phyloP scores from a whole-genome alignment of 495 filamentous ascomycete species.

The Tuber umbilicatum region DNA sequence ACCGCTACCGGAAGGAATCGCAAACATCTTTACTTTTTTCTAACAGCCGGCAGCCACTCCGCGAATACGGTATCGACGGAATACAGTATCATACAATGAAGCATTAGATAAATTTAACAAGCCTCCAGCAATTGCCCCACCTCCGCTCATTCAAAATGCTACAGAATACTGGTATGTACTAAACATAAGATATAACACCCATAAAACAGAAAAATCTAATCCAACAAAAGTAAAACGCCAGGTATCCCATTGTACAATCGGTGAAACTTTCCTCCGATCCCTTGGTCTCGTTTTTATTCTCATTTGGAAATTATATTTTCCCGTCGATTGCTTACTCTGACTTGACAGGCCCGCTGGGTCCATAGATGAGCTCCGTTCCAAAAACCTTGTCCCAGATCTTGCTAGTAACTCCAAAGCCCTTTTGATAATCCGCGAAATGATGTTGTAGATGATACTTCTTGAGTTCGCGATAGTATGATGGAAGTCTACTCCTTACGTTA shows the following conservation, averaged over 20 bases:
- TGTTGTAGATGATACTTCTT: conserved; percentile 97
- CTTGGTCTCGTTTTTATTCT: not conserved
- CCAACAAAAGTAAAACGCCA: not conserved
- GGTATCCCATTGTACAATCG: not conserved
- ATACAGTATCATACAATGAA: not conserved
- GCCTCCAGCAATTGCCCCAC: not conserved
- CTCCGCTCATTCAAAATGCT: not conserved
- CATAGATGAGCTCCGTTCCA: conserved; percentile 64
- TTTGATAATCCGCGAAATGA: conserved; percentile 93
- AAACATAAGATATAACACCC: not conserved
- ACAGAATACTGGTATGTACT: not conserved
- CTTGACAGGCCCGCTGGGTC: conserved; percentile 50
- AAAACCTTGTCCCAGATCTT: conserved; percentile 94
- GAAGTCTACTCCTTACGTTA: conserved; percentile 51
- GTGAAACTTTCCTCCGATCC: not conserved
- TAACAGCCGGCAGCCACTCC: not conserved
- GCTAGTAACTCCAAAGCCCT: conserved; percentile 98
- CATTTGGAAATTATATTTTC: not conserved
- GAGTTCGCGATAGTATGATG: conserved; percentile 74
- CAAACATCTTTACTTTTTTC: not conserved
- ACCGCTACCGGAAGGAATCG: not conserved
- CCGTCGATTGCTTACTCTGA: conserved; percentile 47
- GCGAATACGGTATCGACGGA: not conserved
- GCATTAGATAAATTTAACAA: not conserved
- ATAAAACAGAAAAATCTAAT: not conserved